A percentile compares a stretch with the other conserved stretches of the same genome.
Evolutionary conservation across 176 grass and related monocot genomes (phyloP).

Genomic region (Metroxylon sagu): DNA sequence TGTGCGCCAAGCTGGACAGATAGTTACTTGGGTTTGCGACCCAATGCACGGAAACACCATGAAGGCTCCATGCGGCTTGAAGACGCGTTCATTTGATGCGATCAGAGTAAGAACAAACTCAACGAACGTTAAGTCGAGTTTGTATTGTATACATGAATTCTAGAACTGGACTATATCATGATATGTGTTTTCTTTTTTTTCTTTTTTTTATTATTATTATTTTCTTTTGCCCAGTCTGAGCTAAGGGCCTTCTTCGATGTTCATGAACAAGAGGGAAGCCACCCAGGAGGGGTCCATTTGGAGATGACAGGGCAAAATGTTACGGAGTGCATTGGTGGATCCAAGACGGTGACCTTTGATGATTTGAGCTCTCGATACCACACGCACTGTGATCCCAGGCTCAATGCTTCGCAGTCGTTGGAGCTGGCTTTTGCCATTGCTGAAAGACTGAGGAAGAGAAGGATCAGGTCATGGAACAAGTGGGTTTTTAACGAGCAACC

Average conservation of each 20-base stretch:
- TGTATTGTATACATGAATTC: neutral
- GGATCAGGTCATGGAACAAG: neutral
- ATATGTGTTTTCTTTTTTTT: neutral
- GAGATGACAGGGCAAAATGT: slow-evolving; percentile 11
- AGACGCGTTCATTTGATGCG: slow-evolving; percentile 4
- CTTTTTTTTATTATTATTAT: no score
- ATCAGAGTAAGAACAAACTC: slow-evolving; percentile 10
- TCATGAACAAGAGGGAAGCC: slow-evolving; percentile 3
- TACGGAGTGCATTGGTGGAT: slow-evolving; percentile 8
- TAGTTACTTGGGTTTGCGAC: no score
- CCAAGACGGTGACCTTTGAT: neutral
- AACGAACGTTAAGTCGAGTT: neutral
- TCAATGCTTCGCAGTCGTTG: slow-evolving; percentile 6
- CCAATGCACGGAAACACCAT: slow-evolving; percentile 10
- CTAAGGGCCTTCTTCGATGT: slow-evolving; percentile 6
- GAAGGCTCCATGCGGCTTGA: slow-evolving; percentile 8
- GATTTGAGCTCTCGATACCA: slow-evolving; percentile 5
- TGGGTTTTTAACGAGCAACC: neutral
- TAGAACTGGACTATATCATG: neutral
- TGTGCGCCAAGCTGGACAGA: neutral
- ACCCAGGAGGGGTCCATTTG: slow-evolving; percentile 7
- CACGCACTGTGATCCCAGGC: slow-evolving; percentile 7
- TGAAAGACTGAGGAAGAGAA: neutral
- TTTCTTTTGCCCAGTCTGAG: neutral
- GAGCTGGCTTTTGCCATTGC: slow-evolving; percentile 8